Evolutionary conservation across 768 basidiomycete species (phyloP).

Genomic region (Leucocoprinus sp.): DNA sequence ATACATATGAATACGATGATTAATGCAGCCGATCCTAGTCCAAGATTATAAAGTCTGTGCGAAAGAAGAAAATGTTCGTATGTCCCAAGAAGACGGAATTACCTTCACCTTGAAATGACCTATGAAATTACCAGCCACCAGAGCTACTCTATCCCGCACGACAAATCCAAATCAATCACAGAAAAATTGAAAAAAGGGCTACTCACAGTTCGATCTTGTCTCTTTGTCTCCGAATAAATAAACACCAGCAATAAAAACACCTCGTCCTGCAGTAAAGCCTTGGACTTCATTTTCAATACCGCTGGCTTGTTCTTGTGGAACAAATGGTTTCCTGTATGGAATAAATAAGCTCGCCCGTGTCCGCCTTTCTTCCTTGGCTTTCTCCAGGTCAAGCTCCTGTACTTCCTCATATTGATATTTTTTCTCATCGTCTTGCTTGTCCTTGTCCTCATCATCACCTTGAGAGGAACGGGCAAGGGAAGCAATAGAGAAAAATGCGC

Average conservation of each 20-base stretch:
- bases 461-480: no score
- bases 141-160: slow-evolving; percentile 1
- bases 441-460: no score
- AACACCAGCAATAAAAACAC: slow-evolving; percentile 31
- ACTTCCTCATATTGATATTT: not conserved
- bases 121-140: slow-evolving; percentile 5
- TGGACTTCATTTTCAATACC: slow-evolving; percentile 28
- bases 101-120: not conserved
- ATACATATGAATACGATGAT: no score
- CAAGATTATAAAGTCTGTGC: not conserved
- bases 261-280: slow-evolving; percentile 33
- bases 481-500: no score
- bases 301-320: slow-evolving; percentile 36
- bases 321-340: slow-evolving; percentile 40
- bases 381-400: slow-evolving; percentile 3
- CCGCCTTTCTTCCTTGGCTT: slow-evolving; percentile 16
- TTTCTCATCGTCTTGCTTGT: no score
- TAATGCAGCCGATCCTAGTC: no score
- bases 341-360: slow-evolving; percentile 33
- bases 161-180: not conserved
- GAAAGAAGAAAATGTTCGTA: not conserved
- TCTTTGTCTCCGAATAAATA: slow-evolving; percentile 31
- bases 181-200: slow-evolving; percentile 1
- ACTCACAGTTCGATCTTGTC: slow-evolving; percentile 30
- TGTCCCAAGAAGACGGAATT: not conserved